These are phyloP conservation scores for Periglandula ipomoeae DNA, from an alignment of 2,329 filamentous ascomycete species.

Conservation along the genomic window DNA sequence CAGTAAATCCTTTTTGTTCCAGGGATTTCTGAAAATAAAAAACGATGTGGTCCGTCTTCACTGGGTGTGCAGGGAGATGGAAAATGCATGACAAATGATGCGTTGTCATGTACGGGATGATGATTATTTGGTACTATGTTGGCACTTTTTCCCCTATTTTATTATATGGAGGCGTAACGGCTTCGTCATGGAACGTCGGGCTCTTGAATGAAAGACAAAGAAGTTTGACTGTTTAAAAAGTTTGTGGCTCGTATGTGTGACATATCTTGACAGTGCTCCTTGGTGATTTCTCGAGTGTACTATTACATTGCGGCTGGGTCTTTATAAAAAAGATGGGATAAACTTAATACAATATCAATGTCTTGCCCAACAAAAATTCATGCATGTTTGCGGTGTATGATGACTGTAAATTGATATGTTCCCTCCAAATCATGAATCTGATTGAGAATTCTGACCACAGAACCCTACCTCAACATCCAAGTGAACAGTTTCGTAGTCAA, in stretches of 20 bases:
- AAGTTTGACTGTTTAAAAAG: slow-evolving; percentile 18
- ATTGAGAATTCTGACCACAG: too few relatives aligned
- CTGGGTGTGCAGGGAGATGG: slow-evolving; percentile 30
- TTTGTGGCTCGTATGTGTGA: not conserved
- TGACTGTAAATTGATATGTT: too few relatives aligned
- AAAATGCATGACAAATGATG: not conserved
- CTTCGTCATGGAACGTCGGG: slow-evolving; percentile 24
- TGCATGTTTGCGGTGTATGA: too few relatives aligned
- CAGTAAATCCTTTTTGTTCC: slow-evolving; percentile 15
- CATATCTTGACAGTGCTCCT: not conserved
- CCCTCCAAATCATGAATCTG: too few relatives aligned
- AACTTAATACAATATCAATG: not conserved
- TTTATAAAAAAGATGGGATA: too few relatives aligned
- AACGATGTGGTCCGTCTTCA: slow-evolving; percentile 14
- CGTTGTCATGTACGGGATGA: not conserved
- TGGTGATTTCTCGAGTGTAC: too few relatives aligned
- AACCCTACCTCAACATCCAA: too few relatives aligned
- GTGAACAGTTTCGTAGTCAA: too few relatives aligned
- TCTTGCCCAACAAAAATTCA: too few relatives aligned
- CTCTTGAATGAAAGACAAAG: slow-evolving; percentile 25
- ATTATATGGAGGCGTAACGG: slow-evolving; percentile 24
- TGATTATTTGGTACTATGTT: not conserved
- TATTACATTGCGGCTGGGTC: too few relatives aligned
- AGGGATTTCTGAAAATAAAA: too few relatives aligned
- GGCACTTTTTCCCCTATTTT: not conserved